Percentiles rank a stretch among this genome's conserved stretches.
Evolutionary conservation across 1,139 yeast genomes (phyloP).

Genomic region (Nadsonia starkeyi-henricii): DNA sequence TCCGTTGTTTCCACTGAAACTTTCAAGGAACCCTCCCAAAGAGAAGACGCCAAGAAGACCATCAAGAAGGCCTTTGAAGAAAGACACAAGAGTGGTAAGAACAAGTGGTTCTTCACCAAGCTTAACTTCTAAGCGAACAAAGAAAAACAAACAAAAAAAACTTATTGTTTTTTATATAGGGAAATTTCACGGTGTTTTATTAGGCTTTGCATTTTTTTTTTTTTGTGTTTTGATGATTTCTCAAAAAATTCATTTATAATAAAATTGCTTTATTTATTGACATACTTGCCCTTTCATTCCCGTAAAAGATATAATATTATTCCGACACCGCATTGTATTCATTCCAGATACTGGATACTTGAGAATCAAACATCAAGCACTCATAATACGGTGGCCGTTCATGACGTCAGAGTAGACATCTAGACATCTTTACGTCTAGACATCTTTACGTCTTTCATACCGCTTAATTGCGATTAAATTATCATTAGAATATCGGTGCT

Average conservation of each 20-base stretch:
- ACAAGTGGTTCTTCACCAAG: slow-evolving; percentile 99
- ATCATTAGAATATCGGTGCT: no score
- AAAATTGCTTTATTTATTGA: not conserved
- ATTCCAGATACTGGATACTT: no score
- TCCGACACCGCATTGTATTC: no score
- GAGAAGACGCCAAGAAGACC: slow-evolving; percentile 98
- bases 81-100: slow-evolving; percentile 99
- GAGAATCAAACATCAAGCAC: no score
- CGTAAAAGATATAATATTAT: not conserved
- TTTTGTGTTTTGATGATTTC: slow-evolving; percentile 2
- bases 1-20: slow-evolving; percentile 83
- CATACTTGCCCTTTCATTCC: not conserved
- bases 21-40: slow-evolving; percentile 95
- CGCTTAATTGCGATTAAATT: no score
- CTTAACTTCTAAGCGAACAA: slow-evolving; percentile 68
- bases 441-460: no score
- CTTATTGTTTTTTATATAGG: not conserved
- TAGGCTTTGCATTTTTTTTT: slow-evolving; percentile 2
- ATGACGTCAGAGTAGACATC: no score
- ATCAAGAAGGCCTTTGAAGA: slow-evolving; percentile 99
- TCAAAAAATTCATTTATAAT: slow-evolving; percentile 4
- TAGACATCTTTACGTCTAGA: no score
- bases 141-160: not conserved
- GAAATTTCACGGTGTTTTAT: slow-evolving; percentile 3
- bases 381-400: no score